Evolutionary conservation across 192 early-diverging fungal species (phyloP), one percentile per base, ranked within the genome.

Genomic region (Backusella australiensis): DNA sequence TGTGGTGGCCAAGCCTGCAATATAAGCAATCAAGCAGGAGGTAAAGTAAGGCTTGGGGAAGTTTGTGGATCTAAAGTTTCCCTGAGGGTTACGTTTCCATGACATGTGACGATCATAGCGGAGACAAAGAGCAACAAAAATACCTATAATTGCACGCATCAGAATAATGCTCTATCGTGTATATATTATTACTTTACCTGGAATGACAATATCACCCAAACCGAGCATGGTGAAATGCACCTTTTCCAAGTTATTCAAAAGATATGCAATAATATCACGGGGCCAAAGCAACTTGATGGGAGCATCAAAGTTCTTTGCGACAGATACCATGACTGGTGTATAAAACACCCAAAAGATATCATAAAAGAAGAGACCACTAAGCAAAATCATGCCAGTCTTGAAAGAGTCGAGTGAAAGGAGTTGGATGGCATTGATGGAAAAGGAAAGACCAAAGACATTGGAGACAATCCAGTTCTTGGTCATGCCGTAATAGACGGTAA

Each of bases 281-380:
- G 97, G 96, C 82, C 90, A 96, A 42, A 97, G 84, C 6, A 99
- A 91, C 88, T 99, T 99, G 83, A 99, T 95, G 41, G 97, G 97
- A 6, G 94, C 96, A 78, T 99, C 97, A 70, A 98, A 95, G 77
- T 90, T 93, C 85, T 94, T 97, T 49, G 97, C 97, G 23, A 99
- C 97, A 1, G 93, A 94, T 15, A 98, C 97, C 97, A 99, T 99
- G 26, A 99, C 97, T 38, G 96, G 93, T 3, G 97, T 98, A 41
- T 96, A 96, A 89, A 99, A 99, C 75, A 99, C 97, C 97, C 97
- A 99, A 77, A 98, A 99, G 69, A 99, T 90, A 82, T 99, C 97
- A 80, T 99, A 99, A 26, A 96, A 81, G 85, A 99, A 99, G 39
- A 99, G 84, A 26, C 94, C 96, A 32, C 89, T 82, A 23, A 99